Conservation (phyloP, 345 rosid genomes). For the thale cress (Arabidopsis thaliana) region DNA sequence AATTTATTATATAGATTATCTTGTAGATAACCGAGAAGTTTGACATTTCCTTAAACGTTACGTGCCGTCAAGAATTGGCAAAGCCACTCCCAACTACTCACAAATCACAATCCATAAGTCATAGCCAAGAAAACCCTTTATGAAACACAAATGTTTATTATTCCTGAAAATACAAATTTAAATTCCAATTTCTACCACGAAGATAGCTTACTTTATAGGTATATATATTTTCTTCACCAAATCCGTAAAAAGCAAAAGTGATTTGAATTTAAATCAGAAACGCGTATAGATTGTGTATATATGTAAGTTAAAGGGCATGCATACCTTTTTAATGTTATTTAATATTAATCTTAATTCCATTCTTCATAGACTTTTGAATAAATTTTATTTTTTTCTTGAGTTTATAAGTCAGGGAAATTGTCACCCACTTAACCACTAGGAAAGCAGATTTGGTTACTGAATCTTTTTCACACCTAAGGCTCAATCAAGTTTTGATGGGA, state of each 20-base stretch:
- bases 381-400: not conserved
- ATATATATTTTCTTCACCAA: constrained; percentile 34
- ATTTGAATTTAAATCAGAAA: constrained; percentile 33
- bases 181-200: not conserved
- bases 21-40: constrained; percentile 37
- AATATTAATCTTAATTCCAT: constrained; percentile 8
- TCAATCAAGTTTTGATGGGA: constrained; percentile 40
- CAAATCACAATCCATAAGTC: constrained; percentile 27
- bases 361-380: constrained; percentile 20
- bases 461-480: constrained; percentile 31
- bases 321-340: not conserved
- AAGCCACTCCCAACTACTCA: constrained; percentile 37
- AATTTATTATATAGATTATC: not conserved
- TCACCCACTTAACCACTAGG: constrained; percentile 35
- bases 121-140: constrained; percentile 11
- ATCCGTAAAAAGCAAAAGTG: constrained; percentile 37
- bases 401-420: constrained; percentile 20
- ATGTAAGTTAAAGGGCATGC: constrained; percentile 5
- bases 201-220: not conserved
- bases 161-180: not conserved
- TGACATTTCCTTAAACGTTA: constrained; percentile 27
- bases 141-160: not conserved
- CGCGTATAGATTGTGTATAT: constrained; percentile 28
- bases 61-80: constrained; percentile 47
- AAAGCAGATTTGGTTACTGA: constrained; percentile 39